Base-by-base conservation (phyloP, 306 rosid species). In the Malus sieversii region DNA sequence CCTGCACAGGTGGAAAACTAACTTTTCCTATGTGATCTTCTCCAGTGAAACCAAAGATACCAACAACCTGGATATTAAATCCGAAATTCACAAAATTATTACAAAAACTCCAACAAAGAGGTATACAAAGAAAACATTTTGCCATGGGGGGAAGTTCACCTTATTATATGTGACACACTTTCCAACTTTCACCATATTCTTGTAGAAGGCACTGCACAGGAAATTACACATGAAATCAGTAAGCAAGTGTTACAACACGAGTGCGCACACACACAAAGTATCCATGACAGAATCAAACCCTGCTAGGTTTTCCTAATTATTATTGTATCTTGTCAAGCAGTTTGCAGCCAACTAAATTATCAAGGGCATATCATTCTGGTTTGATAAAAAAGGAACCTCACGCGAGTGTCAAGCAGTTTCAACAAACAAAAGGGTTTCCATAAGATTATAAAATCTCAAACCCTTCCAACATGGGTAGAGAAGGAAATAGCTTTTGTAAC, bases 1-100 rank as follows among this genome's bases (percentile, higher is more conserved):
- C 99, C 98, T 90, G 99, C 48, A 96, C 88, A 0, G 98, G 97
- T 30, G 98, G 99, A 80, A 96, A 96, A 81, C 92, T 86, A 77
- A 92, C 93, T 90, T 96, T 96, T 64, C 97, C 99, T 72, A 96
- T 90, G 69, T 96, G 92, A 88, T 96, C 98, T 84, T 96, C 99
- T 27, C 97, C 90, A 0, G 83, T 82, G 78, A 96, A 96, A 77
- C 99, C 98, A 79, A 96, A 96, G 46, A 89, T 96, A 65, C 98
- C 99, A 16, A 90, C 96, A 72, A 87, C 96, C 91, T 89, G 91
- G 27, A 72, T n/a, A 19, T 20, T 32, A 32, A 35, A 69, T 29
- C 45, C 45, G 22, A 79, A 69, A 20, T 38, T 55, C 64, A 44
- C 20, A 73, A 40, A 69, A 59, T 48, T 40, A 68, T 52, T 29